Conservation (phyloP, 2,329 filamentous ascomycete species). For the Penicillium thymicola region DNA sequence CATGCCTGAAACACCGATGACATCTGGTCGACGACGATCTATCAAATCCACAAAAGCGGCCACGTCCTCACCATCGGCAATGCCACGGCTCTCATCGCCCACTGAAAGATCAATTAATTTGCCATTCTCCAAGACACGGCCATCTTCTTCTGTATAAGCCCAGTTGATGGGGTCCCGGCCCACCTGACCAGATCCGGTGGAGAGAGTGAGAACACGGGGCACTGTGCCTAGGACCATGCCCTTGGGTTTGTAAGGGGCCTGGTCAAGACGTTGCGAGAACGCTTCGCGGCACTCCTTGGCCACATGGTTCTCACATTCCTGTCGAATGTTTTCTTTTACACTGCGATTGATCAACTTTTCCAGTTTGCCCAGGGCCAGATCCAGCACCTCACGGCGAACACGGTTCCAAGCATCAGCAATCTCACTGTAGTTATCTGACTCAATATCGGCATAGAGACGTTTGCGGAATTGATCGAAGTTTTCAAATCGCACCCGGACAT, state of each 20-base stretch:
- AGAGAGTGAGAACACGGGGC: slow-evolving; percentile 81
- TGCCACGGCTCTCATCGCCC: slow-evolving; percentile 62
- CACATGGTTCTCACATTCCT: slow-evolving; percentile 89
- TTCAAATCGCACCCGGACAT: slow-evolving; percentile 76
- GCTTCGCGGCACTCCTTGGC: slow-evolving; percentile 84
- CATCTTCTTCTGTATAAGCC: slow-evolving; percentile 92
- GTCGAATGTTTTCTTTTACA: slow-evolving; percentile 90
- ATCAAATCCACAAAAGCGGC: slow-evolving; percentile 75
- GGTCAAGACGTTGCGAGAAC: slow-evolving; percentile 85
- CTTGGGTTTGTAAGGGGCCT: slow-evolving; percentile 93
- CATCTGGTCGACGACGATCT: slow-evolving; percentile 77
- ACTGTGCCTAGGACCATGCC: slow-evolving; percentile 85
- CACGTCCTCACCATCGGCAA: slow-evolving; percentile 63
- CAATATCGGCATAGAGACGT: slow-evolving; percentile 76
- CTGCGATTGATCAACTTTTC: slow-evolving; percentile 82
- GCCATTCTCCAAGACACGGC: slow-evolving; percentile 82
- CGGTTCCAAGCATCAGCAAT: slow-evolving; percentile 93
- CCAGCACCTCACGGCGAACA: slow-evolving; percentile 78
- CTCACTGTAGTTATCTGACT: slow-evolving; percentile 93
- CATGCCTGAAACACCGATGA: slow-evolving; percentile 85
- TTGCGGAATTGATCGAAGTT: slow-evolving; percentile 72
- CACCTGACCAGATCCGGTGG: slow-evolving; percentile 78
- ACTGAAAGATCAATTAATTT: slow-evolving; percentile 75
- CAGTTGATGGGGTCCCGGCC: slow-evolving; percentile 76
- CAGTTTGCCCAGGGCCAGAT: slow-evolving; percentile 75